Base-by-base conservation (phyloP, 345 rosid species). In the Excoecaria cochinchinensis region DNA sequence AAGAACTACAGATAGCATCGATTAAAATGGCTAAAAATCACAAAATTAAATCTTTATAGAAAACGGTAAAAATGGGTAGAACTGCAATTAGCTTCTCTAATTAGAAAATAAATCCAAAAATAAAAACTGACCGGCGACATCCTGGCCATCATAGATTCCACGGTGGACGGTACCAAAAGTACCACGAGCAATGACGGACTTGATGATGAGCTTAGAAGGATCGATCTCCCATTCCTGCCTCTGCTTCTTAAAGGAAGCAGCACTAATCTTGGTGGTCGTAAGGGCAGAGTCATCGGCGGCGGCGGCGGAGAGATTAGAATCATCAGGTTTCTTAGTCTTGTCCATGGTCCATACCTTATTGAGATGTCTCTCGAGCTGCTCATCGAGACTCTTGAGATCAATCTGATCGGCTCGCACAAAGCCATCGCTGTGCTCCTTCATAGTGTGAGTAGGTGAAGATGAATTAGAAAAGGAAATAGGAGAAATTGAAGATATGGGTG, bases 121-220 rank as follows among this genome's bases (percentile, higher is more conserved):
- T 11, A 58, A 38, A 55, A 1, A 85, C 92, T 85, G 71, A 93
- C 98, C 99, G 77, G 99, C 99, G 53, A 91, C 97, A 82, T 95
- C 99, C 69, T 69, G 95, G 47, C 87, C 89, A 64, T 91, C 97
- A 74, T 95, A 95, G 80, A 89, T 55, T 61, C 99, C 99, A 65
- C 99, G 98, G 85, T 95, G 99, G 77, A 95, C 97, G 65, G 97
- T 91, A 57, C 98, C 98, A 51, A 95, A 95, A 42, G 99, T 91
- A 74, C 99, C 99, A 53, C 99, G 97, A 9, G 97, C 98, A 84
- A 95, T 90, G 86, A 90, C 97, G 61, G 84, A 63, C 85, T 85
- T 93, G 92, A 95, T 85, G 64, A 89, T 67, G 59, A 95, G 97
- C 84, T 91, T 91, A 76, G 93, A 80, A 74, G 97, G 93, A 60